Percentiles rank a stretch among this genome's conserved stretches.
These are phyloP conservation scores for Paxillus ammoniavirescens DNA, from an alignment of 768 basidiomycete species.

Conservation along the genomic window DNA sequence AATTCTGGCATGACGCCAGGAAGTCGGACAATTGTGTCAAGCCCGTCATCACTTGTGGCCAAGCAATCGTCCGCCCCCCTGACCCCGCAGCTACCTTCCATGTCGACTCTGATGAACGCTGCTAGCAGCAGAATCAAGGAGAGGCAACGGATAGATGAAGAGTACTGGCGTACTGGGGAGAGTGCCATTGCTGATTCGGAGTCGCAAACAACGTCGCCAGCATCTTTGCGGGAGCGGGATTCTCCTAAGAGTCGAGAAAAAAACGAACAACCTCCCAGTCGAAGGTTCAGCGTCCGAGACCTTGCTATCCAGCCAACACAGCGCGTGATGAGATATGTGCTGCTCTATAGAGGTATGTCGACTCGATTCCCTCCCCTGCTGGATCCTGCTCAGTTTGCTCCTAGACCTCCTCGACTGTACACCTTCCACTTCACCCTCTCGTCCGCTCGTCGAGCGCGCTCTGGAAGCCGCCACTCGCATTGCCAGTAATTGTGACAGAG, in stretches of 20 bases:
- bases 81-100: constrained; percentile 11
- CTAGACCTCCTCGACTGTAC: constrained; percentile 53
- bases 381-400: constrained; percentile 3
- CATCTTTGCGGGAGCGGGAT: background rate
- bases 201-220: background rate
- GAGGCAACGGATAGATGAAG: constrained; percentile 5
- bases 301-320: constrained; percentile 64
- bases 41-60: constrained; percentile 1
- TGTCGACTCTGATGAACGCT: constrained; percentile 7
- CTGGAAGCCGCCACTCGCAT: constrained; percentile 56
- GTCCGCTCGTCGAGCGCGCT: constrained; percentile 55
- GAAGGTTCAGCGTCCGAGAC: constrained; percentile 45
- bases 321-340: constrained; percentile 60
- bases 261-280: constrained; percentile 8
- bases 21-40: background rate
- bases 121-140: constrained; percentile 6
- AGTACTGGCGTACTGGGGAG: background rate
- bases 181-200: constrained; percentile 1
- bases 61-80: constrained; percentile 6
- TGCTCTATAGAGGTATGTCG: constrained; percentile 55
- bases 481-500: constrained; percentile 58
- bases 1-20: constrained; percentile 11
- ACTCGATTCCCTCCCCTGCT: constrained; percentile 1
- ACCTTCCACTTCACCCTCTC: constrained; percentile 46
- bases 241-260: background rate